Evolutionary conservation across 176 grass and related monocot genomes (phyloP).

Genomic region (Cenchrus americanus): DNA sequence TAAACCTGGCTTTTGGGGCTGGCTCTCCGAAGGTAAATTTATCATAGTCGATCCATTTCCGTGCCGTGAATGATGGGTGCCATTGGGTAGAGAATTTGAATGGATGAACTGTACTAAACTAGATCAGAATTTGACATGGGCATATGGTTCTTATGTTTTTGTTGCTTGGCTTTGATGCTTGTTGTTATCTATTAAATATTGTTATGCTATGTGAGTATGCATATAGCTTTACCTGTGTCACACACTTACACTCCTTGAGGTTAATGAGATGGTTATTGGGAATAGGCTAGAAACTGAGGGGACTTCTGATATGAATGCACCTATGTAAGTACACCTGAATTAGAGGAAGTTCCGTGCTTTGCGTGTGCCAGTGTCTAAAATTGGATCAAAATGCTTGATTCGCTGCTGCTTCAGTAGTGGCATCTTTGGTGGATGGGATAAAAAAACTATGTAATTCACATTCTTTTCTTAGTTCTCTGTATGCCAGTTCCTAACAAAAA

Average conservation of each 20-base stretch:
- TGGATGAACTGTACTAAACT: background rate
- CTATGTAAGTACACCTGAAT: background rate
- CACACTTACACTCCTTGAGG: background rate
- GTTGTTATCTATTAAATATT: conserved; percentile 6
- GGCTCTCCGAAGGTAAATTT: conserved; percentile 93
- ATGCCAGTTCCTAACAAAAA: background rate
- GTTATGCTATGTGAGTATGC: background rate
- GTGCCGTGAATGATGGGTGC: background rate
- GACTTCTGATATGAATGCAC: background rate
- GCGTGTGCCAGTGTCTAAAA: background rate
- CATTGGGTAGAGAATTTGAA: background rate
- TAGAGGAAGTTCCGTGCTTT: background rate
- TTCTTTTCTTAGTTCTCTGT: conserved; percentile 1
- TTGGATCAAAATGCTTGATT: conserved; percentile 15
- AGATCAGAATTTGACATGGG: background rate
- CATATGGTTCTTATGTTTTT: background rate
- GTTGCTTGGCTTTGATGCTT: background rate
- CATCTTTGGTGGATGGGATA: background rate
- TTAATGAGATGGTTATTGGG: background rate
- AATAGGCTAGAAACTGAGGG: background rate
- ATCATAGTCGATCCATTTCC: background rate
- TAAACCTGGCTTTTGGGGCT: conserved; percentile 85
- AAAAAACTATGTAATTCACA: background rate
- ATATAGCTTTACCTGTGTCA: background rate
- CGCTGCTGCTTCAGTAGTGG: background rate